phyloP scores from a whole-genome alignment of 768 basidiomycete genomes.

The Termitomyces sp. region DNA sequence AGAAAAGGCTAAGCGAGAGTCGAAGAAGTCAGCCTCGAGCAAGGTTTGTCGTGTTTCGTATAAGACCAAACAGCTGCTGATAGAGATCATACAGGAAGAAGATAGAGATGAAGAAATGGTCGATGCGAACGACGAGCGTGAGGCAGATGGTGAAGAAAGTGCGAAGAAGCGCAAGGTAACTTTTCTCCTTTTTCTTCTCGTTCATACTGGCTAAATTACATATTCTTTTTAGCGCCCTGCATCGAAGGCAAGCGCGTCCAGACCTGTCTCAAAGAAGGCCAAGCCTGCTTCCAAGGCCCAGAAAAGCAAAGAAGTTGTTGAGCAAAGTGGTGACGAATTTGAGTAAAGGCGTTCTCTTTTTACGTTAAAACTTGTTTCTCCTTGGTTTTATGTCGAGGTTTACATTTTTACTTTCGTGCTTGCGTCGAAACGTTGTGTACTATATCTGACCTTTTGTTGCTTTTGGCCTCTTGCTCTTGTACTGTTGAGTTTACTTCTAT shows the following conservation, averaged over 20 bases:
- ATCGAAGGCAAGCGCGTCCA: constrained; percentile 37
- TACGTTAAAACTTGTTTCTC: background rate
- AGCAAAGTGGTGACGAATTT: constrained; percentile 40
- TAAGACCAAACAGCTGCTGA: background rate
- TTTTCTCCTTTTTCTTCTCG: background rate
- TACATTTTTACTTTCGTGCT: constrained; percentile 1
- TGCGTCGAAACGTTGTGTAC: constrained; percentile 6
- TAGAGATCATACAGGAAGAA: constrained; percentile 21
- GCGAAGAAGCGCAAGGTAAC: constrained; percentile 73
- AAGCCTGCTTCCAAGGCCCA: constrained; percentile 39
- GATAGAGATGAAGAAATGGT: constrained; percentile 43
- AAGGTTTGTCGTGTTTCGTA: constrained; percentile 16
- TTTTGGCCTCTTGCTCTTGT: background rate
- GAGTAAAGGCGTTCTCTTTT: constrained; percentile 5
- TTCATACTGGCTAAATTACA: background rate
- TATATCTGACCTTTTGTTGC: background rate
- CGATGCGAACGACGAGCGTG: constrained; percentile 37
- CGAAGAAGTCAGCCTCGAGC: constrained; percentile 18
- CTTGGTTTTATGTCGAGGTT: background rate
- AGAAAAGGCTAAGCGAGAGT: constrained; percentile 37
- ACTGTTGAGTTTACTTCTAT: background rate
- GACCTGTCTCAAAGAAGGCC: constrained; percentile 46
- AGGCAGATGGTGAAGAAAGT: constrained; percentile 41
- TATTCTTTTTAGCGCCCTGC: constrained; percentile 32
- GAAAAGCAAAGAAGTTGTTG: constrained; percentile 49